A percentile compares a stretch with the other conserved stretches of the same genome.
Conservation (phyloP, 1,284 basidiomycete genomes). For the Pascua sp. region DNA sequence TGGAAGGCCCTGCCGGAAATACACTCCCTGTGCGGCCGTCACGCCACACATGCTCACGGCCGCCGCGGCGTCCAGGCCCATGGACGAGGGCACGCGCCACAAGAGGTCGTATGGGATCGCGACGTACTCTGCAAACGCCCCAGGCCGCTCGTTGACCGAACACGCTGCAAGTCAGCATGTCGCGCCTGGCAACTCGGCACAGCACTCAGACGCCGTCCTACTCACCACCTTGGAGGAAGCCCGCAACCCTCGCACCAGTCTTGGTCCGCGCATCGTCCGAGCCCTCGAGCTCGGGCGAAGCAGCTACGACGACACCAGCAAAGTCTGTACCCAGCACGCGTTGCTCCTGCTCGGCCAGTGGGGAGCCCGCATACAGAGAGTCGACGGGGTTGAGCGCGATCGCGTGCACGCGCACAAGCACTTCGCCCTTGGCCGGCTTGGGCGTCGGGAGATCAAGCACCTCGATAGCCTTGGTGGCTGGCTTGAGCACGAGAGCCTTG, state of each 20-base stretch:
- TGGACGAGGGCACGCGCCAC: conserved; percentile 1
- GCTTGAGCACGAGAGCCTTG: conserved; percentile 6
- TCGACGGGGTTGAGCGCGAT: conserved; percentile 18
- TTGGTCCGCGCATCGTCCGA: not conserved
- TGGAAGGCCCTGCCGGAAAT: conserved; percentile 5
- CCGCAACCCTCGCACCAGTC: conserved; percentile 5
- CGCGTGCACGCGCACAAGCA: conserved; percentile 8
- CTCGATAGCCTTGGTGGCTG: not conserved
- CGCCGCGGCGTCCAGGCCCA: not conserved
- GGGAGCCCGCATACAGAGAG: conserved; percentile 2
- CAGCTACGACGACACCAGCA: conserved; percentile 7
- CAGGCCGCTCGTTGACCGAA: conserved; percentile 8
- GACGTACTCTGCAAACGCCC: conserved; percentile 11
- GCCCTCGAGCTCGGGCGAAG: not conserved
- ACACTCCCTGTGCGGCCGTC: conserved; percentile 16
- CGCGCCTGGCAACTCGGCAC: too few relatives aligned
- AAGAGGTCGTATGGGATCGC: conserved; percentile 2
- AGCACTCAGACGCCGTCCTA: too few relatives aligned
- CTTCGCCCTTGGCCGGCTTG: not conserved
- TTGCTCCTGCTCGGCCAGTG: conserved; percentile 1
- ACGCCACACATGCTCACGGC: conserved; percentile 13
- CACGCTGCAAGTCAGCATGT: conserved; percentile 2
- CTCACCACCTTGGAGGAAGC: conserved; percentile 9
- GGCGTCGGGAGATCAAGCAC: conserved; percentile 1
- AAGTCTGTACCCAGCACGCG: conserved; percentile 17